Evolutionary conservation across 1,284 basidiomycete genomes (phyloP), one percentile per base, ranked within the genome.

Genomic region (Puccinia triticina): DNA sequence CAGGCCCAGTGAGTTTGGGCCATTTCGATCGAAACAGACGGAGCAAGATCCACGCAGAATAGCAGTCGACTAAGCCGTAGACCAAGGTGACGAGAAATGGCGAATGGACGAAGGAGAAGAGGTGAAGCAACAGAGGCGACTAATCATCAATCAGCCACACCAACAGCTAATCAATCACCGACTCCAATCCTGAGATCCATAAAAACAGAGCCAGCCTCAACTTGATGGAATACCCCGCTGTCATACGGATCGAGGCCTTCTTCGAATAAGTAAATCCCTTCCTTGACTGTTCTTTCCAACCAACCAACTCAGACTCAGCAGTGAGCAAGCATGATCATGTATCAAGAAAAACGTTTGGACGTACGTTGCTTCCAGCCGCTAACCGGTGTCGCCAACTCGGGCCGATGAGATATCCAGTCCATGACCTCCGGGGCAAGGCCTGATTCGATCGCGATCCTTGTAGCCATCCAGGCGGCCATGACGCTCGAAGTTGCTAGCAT

Each of bases 31-130:
- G 40, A 48, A 74, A 71, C 8, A 78, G 64, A 32, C 40, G 37
- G 5, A 78, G 48, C 21, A 66, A 26, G 29, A 53, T 46, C 29
- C 12, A 72, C 21, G 74, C 57, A 29, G 55, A 74, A 61, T 23
- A 43, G 0, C 96, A 88, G 43, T 91, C 87, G 5, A 93, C 87
- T 0, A 91, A 89, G 85, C 93, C 95, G 86, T 95, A 93, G 26
- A 98, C 88, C 0, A 91, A 90, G 0, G 93, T 92, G 0, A 93
- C 93, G 0, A 95, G 96, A 11, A 92, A 91, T 0, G 94, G 88
- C 71, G 96, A 87, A 7, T 93, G 88, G 86, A 96, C 96, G 4
- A 96, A 96, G 85, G 97, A 97, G 83, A 96, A 88, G 2, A 98
- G 90, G 87, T 93, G 95, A n/a, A 96, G 90, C 83, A 93, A 89